Conservation (phyloP, 2,329 filamentous ascomycete species). For the Drechslerella stenobrocha region DNA sequence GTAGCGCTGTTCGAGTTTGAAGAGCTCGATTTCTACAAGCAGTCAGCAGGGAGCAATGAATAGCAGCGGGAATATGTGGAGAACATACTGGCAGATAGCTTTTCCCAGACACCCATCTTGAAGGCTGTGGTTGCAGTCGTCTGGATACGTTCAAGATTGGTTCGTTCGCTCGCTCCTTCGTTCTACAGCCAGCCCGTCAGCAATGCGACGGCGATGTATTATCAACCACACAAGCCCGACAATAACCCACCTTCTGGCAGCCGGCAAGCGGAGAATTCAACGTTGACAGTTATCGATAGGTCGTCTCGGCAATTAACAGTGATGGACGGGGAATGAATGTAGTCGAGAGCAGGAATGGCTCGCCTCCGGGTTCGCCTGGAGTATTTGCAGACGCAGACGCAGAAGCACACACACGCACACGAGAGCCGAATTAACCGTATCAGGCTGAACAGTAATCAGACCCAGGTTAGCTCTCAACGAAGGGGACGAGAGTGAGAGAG, state of each 20-base stretch:
- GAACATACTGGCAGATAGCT: conserved; percentile 60
- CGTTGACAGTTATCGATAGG: too few relatives aligned
- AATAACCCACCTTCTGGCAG: too few relatives aligned
- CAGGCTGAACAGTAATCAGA: conserved; percentile 52
- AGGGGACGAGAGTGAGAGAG: not conserved
- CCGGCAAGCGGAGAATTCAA: too few relatives aligned
- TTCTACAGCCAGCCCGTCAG: too few relatives aligned
- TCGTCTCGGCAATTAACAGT: not conserved
- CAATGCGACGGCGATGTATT: too few relatives aligned
- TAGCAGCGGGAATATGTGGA: conserved; percentile 1
- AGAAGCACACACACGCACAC: conserved; percentile 48
- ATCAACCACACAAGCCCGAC: too few relatives aligned
- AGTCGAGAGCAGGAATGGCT: conserved; percentile 22
- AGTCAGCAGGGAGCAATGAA: not conserved
- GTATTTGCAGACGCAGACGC: conserved; percentile 57
- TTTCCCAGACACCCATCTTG: conserved; percentile 61
- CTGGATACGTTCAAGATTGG: too few relatives aligned
- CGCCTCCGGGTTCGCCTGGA: conserved; percentile 54
- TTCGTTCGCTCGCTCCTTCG: too few relatives aligned
- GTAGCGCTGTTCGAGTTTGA: conserved; percentile 93
- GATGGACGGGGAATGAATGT: not conserved
- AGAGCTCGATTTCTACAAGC: conserved; percentile 73
- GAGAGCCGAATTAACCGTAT: conserved; percentile 65
- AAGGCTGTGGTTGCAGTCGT: too few relatives aligned
- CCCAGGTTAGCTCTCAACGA: conserved; percentile 32